Evolutionary conservation across 371 early-diverging fungal species (phyloP).

Genomic region (Mucor plumbeus): DNA sequence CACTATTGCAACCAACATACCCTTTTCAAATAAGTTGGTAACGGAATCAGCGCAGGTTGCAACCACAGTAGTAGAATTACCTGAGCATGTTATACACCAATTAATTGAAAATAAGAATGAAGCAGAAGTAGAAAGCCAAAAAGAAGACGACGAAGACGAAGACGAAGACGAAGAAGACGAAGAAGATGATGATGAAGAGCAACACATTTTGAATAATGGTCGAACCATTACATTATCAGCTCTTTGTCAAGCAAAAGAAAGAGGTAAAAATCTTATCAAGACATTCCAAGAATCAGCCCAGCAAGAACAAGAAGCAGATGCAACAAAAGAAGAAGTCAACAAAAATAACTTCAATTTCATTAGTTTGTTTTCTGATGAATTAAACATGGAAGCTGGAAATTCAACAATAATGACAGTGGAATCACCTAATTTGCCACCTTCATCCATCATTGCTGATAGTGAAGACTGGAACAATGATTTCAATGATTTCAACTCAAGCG

Average conservation of each 20-base stretch:
- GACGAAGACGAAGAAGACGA: neutral
- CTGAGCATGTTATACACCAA: neutral
- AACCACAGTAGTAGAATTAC: neutral
- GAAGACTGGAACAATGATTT: constrained; percentile 6
- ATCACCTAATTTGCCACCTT: constrained; percentile 10
- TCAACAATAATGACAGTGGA: neutral
- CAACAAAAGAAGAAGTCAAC: neutral
- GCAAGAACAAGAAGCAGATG: constrained; percentile 3
- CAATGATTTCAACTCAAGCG: neutral
- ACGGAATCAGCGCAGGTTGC: neutral
- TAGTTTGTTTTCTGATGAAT: constrained; percentile 15
- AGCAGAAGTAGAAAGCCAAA: too few species aligned
- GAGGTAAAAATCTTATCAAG: neutral
- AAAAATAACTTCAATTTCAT: constrained; percentile 7
- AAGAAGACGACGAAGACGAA: neutral
- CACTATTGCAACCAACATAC: neutral
- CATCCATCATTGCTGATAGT: neutral
- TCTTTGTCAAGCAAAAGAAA: constrained; percentile 12
- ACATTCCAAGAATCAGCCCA: constrained; percentile 1
- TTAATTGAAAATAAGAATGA: neutral
- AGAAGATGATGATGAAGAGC: neutral
- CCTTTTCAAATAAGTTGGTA: neutral
- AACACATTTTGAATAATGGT: constrained; percentile 8
- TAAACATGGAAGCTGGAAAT: neutral
- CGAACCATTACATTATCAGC: constrained; percentile 6